These are phyloP conservation scores for Penicillium oxalicum DNA, from an alignment of 2,329 filamentous ascomycete species.

Conservation along the genomic window DNA sequence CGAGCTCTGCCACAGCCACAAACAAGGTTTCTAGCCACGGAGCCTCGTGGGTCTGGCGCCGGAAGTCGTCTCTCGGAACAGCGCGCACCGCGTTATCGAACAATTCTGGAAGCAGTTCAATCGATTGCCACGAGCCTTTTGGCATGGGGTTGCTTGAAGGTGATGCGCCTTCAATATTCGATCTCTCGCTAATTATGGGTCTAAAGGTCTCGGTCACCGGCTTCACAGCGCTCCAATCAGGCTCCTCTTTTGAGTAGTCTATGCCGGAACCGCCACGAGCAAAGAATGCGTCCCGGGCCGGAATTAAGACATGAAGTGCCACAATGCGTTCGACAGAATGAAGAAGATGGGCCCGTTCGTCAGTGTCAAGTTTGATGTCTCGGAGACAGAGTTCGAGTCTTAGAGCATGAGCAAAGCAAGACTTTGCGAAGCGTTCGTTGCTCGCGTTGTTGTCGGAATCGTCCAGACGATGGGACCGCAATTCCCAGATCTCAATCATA, in stretches of 20 bases:
- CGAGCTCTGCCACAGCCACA: slow-evolving; percentile 36
- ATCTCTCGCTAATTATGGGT: slow-evolving; percentile 30
- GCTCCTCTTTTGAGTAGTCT: slow-evolving; percentile 29
- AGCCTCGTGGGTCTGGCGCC: slow-evolving; percentile 41
- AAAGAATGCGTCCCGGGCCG: slow-evolving; percentile 35
- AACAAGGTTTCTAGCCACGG: slow-evolving; percentile 49
- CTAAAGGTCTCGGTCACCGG: slow-evolving; percentile 33
- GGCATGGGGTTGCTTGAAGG: slow-evolving; percentile 9
- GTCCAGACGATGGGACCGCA: slow-evolving; percentile 31
- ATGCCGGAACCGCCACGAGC: slow-evolving; percentile 29
- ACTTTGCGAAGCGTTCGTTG: slow-evolving; percentile 31
- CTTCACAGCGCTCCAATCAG: slow-evolving; percentile 31
- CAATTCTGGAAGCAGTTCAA: slow-evolving; percentile 35
- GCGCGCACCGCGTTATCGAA: slow-evolving; percentile 44
- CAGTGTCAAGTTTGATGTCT: slow-evolving; percentile 24
- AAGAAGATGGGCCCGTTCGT: slow-evolving; percentile 27
- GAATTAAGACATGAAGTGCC: slow-evolving; percentile 39
- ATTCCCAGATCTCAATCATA: slow-evolving; percentile 34
- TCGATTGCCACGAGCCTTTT: slow-evolving; percentile 24
- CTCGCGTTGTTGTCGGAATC: slow-evolving; percentile 29
- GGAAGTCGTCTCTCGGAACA: slow-evolving; percentile 40
- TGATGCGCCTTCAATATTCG: slow-evolving; percentile 3
- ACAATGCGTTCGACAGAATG: slow-evolving; percentile 34
- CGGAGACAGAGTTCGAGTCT: slow-evolving; percentile 28
- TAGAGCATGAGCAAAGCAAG: slow-evolving; percentile 32